Evolutionary conservation across 306 rosid genomes (phyloP), one percentile per base, ranked within the genome.

Genomic region (Urtica urens): DNA sequence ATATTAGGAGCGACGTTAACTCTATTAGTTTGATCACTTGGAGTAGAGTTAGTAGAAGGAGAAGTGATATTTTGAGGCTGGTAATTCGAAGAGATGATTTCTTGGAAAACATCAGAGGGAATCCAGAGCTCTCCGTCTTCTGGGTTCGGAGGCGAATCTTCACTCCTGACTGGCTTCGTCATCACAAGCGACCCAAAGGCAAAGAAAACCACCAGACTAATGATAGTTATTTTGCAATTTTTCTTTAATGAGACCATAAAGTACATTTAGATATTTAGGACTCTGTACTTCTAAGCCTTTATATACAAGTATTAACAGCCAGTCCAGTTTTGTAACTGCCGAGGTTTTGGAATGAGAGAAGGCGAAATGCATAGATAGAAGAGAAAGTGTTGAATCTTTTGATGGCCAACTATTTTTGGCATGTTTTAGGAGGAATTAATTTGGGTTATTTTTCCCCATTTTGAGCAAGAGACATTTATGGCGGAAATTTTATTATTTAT

Each of bases 41-140:
- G n/a, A 1, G 24, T 15, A 8, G 11, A 2, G 15, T 1, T 26
- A 25, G 19, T 0, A 22, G 53, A 5, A 6, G 12, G 9, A 3
- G 19, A 17, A 5, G 27, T 13, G 11, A 1, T 8, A 21, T 45
- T 45, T 1, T 20, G 33, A 13, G 52, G 5, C 11, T 6, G 1
- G 21, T 21, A 1, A 0, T 11, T 8, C 16, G 60, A 23, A 24
- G 34, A 26, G 30, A 38, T 27, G 3, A 65, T 41, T 40, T 71
- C 68, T 1, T 55, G 10, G 10, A 55, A 53, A 26, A 65, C 23
- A 51, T 55, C 61, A 46, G 50, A 26, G 21, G 72, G 65, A 16
- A 71, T 22, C 64, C 65, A 60, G 28, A 24, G 18, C 28, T 65
- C 30, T 13, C 59, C 58, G 33, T 51, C 38, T 7, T 71, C 43